Base-by-base conservation (phyloP, 2,329 filamentous ascomycete species). In the Penicillium sp. region DNA sequence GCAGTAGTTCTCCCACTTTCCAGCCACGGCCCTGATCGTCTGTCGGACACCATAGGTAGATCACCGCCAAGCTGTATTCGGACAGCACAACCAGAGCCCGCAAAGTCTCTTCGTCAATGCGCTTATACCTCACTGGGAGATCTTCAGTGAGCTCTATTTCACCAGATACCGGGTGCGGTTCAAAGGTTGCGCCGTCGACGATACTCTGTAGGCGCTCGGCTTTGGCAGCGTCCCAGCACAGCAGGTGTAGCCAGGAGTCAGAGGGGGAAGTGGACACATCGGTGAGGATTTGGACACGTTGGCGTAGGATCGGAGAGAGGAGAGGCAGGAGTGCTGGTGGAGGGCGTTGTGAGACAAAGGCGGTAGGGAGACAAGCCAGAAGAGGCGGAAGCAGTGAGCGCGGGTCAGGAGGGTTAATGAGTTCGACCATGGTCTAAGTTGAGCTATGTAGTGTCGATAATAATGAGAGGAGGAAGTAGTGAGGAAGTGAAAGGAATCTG, bases 141-240 rank as follows among this genome's bases (percentile, higher is more conserved):
- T 78, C 73, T 34, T 80, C 78, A 16, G 78, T 75, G 4, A 83
- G 65, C 60, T 85, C 81, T 36, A 85, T 76, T 59, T 85, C 81
- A 39, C 81, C 81, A 1, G 81, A 84, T 3, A 78, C 77, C 0
- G 81, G 81, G 56, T 85, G 81, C 36, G 80, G 79, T 61, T 84
- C 81, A 46, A 84, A 75, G 14, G 71, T 70, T 26, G 79, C 70
- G 28, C 73, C 70, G 49, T 77, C 74, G 28, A 84, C 72, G 18
- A 78, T 63, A 10, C 70, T 67, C 40, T 78, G 75, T 9, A 84
- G 68, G 47, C 71, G 74, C 26, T 77, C 72, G 3, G 77, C 80
- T 43, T 75, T 72, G 6, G 66, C 63, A 1, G 68, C 51, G 52
- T 82, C 76, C 81, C 81, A 84, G 55, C 75, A 80, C 9, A 85